phyloP scores from a whole-genome alignment of 805 yeast species.

The Gaillardinia entomophila region DNA sequence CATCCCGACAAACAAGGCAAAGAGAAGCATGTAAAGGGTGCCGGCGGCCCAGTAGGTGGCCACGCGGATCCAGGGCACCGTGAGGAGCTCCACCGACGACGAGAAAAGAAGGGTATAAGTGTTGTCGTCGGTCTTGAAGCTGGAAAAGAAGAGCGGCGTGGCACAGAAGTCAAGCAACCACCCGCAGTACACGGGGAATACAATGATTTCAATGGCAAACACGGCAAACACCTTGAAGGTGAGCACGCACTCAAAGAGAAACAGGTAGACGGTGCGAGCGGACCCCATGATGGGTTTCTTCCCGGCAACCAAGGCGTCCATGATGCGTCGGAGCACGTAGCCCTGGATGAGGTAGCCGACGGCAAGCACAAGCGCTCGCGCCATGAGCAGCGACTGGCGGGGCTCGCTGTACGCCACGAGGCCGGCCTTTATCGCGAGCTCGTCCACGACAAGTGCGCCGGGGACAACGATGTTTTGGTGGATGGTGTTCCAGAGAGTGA shows the following conservation, averaged over 20 bases:
- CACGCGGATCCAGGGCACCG: slow-evolving; percentile 12
- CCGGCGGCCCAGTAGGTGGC: slow-evolving; percentile 61
- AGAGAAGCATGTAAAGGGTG: slow-evolving; percentile 77
- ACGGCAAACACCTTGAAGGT: slow-evolving; percentile 71
- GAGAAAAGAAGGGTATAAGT: slow-evolving; percentile 12
- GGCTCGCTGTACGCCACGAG: slow-evolving; percentile 8
- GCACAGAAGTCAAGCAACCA: slow-evolving; percentile 63
- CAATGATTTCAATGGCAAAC: slow-evolving; percentile 71
- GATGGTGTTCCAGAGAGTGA: slow-evolving; percentile 2
- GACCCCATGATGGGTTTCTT: slow-evolving; percentile 44
- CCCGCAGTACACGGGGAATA: slow-evolving; percentile 88
- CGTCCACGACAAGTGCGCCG: slow-evolving; percentile 4
- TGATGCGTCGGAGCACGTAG: slow-evolving; percentile 16
- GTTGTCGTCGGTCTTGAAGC: neutral
- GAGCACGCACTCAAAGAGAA: slow-evolving; percentile 49
- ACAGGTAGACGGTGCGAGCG: slow-evolving; percentile 45
- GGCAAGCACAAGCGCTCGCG: slow-evolving; percentile 30
- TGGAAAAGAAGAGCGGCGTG: slow-evolving; percentile 44
- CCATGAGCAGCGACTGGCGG: slow-evolving; percentile 23
- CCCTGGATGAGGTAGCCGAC: slow-evolving; percentile 29
- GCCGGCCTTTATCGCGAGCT: slow-evolving; percentile 5
- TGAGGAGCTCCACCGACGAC: slow-evolving; percentile 11
- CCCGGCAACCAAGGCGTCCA: slow-evolving; percentile 25
- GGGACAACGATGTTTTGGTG: slow-evolving; percentile 16
- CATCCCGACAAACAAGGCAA: slow-evolving; percentile 86